Evolutionary conservation across 306 rosid species (phyloP), one percentile per base, ranked within the genome.

Genomic region (Sicyos baderoa): DNA sequence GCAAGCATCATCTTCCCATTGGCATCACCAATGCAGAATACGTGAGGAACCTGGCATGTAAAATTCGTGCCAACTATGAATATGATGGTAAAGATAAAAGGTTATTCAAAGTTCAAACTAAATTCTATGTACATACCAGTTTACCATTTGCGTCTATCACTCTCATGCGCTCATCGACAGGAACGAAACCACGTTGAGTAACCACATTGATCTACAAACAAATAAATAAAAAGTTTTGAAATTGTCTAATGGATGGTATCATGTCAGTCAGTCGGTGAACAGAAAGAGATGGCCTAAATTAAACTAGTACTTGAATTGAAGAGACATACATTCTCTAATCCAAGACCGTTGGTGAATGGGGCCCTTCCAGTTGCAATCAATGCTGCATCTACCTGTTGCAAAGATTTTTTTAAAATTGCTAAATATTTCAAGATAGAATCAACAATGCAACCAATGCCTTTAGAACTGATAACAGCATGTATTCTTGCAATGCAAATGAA

Each of bases 1-100:
- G 98, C 97, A 82, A 93, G 90, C 98, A 93, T 93, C 96, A 93
- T 85, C 85, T 93, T 89, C 72, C 97, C 94, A 73, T 93, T 89
- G 62, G 97, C 98, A 78, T 93, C 98, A 45, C 98, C 97, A 71
- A 93, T 89, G 84, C 98, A 93, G 79, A 70, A 89, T 19, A 89
- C 78, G 79, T 88, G 84, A 68, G 98, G 98, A 50, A 89, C 97
- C 98, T 93, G 74, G 72, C 76, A 73, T 71, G 72, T 72, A 73
- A 79, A 27, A 56, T 80, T 70, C 78, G 72, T 82, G 66, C 47
- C 63, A 76, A 81, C 61, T 70, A 22, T 71, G 37, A 47, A 61
- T 25, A 59, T 63, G 55, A 21, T 51, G 17, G 47, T 37, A 53
- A 52, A 52, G 72, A 62, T 17, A n/a, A 60, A 19, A 60, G 70